Conservation (phyloP, 441 rosid species). For the Omphalea diandra region DNA sequence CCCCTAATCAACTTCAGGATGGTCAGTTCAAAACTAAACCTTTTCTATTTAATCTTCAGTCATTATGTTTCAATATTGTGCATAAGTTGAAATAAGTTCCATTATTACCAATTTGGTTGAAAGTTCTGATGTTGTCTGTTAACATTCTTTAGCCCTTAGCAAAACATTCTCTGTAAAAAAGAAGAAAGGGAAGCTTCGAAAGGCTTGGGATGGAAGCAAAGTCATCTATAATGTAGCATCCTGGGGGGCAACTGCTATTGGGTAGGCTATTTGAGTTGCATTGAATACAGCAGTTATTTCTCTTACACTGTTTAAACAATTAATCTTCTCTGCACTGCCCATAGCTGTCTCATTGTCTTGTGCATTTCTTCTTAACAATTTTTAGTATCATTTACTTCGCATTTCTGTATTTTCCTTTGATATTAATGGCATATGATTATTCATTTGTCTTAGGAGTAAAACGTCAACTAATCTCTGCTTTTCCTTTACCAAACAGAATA, state of each 20-base stretch:
- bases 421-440: neutral
- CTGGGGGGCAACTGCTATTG: constrained; percentile 96
- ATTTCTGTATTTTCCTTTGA: neutral
- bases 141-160: constrained; percentile 63
- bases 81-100: constrained; percentile 11
- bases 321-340: neutral
- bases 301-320: neutral
- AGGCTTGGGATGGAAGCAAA: constrained; percentile 99
- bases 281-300: neutral
- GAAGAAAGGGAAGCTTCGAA: constrained; percentile 81
- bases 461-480: neutral
- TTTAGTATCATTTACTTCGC: neutral
- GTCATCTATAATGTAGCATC: constrained; percentile 89
- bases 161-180: constrained; percentile 81
- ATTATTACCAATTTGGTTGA: neutral
- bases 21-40: constrained; percentile 28
- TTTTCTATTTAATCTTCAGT: neutral
- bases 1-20: constrained; percentile 2
- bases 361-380: neutral
- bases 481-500: constrained; percentile 45
- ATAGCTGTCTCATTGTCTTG: neutral
- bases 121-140: constrained; percentile 24
- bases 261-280: constrained; percentile 41
- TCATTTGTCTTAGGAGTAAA: neutral
- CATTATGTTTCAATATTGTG: constrained; percentile 5